phyloP scores from a whole-genome alignment of 495 filamentous ascomycete species.

The Amphirosellinia nigrospora region DNA sequence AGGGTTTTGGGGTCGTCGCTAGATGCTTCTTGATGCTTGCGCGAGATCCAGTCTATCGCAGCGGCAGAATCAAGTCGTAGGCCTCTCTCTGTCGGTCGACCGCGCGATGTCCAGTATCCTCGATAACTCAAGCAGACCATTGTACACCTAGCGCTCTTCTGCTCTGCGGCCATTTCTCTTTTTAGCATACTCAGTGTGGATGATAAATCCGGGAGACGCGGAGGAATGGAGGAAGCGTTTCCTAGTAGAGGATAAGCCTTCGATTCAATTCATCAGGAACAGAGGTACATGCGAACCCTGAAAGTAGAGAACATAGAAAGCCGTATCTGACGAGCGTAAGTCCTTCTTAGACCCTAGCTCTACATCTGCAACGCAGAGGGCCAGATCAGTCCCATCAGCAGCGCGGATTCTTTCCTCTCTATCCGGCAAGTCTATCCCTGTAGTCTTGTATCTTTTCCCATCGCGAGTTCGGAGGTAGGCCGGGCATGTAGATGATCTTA shows the following conservation, averaged over 20 bases:
- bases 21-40: constrained; percentile 20
- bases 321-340: constrained; percentile 25
- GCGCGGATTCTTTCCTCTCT: constrained; percentile 57
- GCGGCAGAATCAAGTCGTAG: constrained; percentile 69
- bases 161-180: constrained; percentile 36
- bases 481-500: constrained; percentile 83
- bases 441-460: constrained; percentile 68
- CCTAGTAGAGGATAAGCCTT: constrained; percentile 49
- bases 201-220: constrained; percentile 72
- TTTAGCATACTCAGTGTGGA: constrained; percentile 52
- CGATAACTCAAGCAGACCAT: constrained; percentile 74
- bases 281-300: constrained; percentile 53
- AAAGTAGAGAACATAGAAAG: constrained; percentile 62
- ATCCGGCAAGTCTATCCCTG: constrained; percentile 62
- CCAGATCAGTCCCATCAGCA: constrained; percentile 63
- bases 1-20: constrained; percentile 21
- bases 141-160: constrained; percentile 47
- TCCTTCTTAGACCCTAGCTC: constrained; percentile 32
- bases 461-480: constrained; percentile 66
- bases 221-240: constrained; percentile 72
- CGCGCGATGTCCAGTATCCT: constrained; percentile 80
- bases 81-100: constrained; percentile 68
- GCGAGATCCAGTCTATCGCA: constrained; percentile 59
- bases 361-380: constrained; percentile 36
- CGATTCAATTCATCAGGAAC: constrained; percentile 26